Percentiles rank a stretch among this genome's conserved stretches.
phyloP scores from a whole-genome alignment of 371 early-diverging fungal genomes.

The Coemansia sp. region DNA sequence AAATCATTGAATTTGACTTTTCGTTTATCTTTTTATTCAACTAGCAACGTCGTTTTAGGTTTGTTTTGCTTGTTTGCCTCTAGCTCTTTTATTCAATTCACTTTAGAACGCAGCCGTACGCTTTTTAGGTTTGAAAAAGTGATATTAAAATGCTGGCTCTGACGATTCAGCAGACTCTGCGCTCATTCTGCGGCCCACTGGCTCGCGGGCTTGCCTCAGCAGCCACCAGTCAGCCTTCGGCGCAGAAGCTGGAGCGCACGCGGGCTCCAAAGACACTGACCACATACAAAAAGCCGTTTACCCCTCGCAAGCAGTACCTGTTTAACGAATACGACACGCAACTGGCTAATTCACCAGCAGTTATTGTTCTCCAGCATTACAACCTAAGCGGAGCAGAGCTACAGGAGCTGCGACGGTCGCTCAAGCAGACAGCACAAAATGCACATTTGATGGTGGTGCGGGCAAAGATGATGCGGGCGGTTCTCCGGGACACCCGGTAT shows the following conservation, averaged over 20 bases:
- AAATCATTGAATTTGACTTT: too few relatives aligned
- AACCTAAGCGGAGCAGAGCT: slow-evolving; percentile 46
- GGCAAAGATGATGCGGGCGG: slow-evolving; percentile 47
- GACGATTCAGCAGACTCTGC: background rate
- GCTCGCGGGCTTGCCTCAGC: background rate
- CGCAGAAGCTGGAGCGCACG: slow-evolving; percentile 22
- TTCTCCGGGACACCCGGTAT: slow-evolving; percentile 37
- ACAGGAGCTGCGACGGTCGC: slow-evolving; percentile 28
- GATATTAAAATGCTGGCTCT: background rate
- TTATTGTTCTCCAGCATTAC: slow-evolving; percentile 45
- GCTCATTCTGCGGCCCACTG: background rate
- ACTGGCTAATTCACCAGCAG: slow-evolving; percentile 23
- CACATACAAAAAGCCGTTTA: slow-evolving; percentile 51
- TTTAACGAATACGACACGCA: slow-evolving; percentile 42
- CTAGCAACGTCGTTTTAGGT: background rate
- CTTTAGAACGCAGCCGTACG: background rate
- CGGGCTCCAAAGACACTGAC: slow-evolving; percentile 38
- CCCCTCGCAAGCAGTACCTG: slow-evolving; percentile 48
- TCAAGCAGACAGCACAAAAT: slow-evolving; percentile 31
- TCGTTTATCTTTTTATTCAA: too few relatives aligned
- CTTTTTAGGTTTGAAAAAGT: background rate
- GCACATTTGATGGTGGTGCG: slow-evolving; percentile 42
- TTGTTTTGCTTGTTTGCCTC: background rate
- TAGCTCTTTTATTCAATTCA: background rate
- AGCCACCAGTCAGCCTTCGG: background rate